Evolutionary conservation across 371 early-diverging fungal genomes (phyloP).

Genomic region (Mortierella sp.): DNA sequence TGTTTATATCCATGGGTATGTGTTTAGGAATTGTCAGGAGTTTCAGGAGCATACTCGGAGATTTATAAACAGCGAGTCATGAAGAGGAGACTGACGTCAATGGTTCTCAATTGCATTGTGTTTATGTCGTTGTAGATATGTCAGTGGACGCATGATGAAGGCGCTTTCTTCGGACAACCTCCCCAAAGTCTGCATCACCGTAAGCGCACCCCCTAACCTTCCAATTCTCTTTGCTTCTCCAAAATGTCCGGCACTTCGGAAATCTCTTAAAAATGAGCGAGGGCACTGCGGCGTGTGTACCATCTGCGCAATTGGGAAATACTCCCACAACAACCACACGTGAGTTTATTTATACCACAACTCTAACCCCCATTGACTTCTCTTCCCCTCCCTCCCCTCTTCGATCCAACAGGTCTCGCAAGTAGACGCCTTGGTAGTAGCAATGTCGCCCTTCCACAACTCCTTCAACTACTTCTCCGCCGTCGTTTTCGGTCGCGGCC

Average conservation of each 20-base stretch:
- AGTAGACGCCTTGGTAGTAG: conserved; percentile 58
- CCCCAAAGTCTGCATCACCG: conserved; percentile 58
- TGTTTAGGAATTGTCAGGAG: background rate
- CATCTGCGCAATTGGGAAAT: too few species aligned
- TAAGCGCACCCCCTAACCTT: conserved; percentile 6
- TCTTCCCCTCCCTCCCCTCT: background rate
- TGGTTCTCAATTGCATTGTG: background rate
- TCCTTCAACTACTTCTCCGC: conserved; percentile 61
- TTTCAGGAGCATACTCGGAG: background rate
- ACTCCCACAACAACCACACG: background rate
- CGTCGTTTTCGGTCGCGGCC: conserved; percentile 59
- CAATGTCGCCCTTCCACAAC: conserved; percentile 61
- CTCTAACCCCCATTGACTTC: background rate
- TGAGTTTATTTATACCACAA: background rate
- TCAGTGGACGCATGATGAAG: conserved; percentile 62
- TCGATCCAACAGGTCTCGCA: conserved; percentile 40
- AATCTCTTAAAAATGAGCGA: background rate
- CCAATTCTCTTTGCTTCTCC: background rate
- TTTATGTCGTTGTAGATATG: conserved; percentile 28
- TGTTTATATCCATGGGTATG: conserved; percentile 60
- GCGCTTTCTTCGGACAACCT: conserved; percentile 44
- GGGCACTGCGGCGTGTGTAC: background rate
- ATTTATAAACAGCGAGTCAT: background rate
- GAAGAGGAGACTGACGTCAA: background rate
- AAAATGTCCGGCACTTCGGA: background rate